Percentiles rank a stretch among this genome's conserved stretches.
phyloP scores from a whole-genome alignment of 1,284 basidiomycete species.

The Amylostereum chailletii region DNA sequence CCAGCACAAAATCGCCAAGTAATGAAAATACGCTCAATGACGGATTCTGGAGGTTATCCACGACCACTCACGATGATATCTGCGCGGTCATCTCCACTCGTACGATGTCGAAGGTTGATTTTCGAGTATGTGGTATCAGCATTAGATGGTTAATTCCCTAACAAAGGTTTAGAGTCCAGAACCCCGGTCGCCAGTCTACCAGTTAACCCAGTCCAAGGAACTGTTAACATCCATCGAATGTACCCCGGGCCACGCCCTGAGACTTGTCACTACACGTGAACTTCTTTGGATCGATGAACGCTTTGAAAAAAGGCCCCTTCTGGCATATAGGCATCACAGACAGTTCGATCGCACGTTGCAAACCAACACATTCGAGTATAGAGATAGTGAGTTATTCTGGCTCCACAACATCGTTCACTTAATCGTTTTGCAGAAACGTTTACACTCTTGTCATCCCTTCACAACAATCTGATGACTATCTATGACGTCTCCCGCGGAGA shows the following conservation, averaged over 20 bases:
- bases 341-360: slow-evolving; percentile 48
- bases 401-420: slow-evolving; percentile 1
- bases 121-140: slow-evolving; percentile 31
- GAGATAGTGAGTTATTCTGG: slow-evolving; percentile 24
- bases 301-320: slow-evolving; percentile 40
- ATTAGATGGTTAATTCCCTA: slow-evolving; percentile 4
- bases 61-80: slow-evolving; percentile 12
- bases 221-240: slow-evolving; percentile 45
- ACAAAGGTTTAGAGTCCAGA: slow-evolving; percentile 17
- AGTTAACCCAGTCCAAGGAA: slow-evolving; percentile 23
- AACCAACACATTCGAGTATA: slow-evolving; percentile 27
- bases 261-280: slow-evolving; percentile 48
- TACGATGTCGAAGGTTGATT: slow-evolving; percentile 31
- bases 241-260: slow-evolving; percentile 31
- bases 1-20: too few species aligned
- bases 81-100: slow-evolving; percentile 25
- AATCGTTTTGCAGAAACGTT: slow-evolving; percentile 23
- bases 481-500: slow-evolving; percentile 44
- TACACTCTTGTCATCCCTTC: slow-evolving; percentile 49
- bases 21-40: slow-evolving; percentile 8
- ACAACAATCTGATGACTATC: slow-evolving; percentile 47
- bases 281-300: slow-evolving; percentile 64
- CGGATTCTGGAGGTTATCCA: slow-evolving; percentile 26
- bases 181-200: slow-evolving; percentile 24
- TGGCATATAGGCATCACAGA: slow-evolving; percentile 55